A percentile compares a stretch with the other conserved stretches of the same genome.
These are phyloP conservation scores for Dioszegia hungarica DNA, from an alignment of 768 basidiomycete genomes.

Conservation along the genomic window DNA sequence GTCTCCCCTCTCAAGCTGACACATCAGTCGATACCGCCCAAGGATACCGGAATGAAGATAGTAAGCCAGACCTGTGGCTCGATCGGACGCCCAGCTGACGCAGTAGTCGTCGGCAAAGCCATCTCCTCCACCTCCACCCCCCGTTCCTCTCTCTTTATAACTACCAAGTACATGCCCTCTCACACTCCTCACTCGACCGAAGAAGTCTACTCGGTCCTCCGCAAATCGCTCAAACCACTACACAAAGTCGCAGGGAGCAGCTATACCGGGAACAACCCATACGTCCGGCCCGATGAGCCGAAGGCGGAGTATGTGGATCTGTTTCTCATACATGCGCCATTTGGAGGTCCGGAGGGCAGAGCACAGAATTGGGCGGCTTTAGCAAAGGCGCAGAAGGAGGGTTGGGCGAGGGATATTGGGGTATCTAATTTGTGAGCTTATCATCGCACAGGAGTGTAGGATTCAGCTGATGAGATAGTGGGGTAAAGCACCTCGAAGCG, in stretches of 20 bases:
- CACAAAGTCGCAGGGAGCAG: constrained; percentile 9
- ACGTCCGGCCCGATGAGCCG: constrained; percentile 7
- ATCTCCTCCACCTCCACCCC: constrained; percentile 8
- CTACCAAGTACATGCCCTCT: constrained; percentile 34
- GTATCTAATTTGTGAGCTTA: constrained; percentile 45
- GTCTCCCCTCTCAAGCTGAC: neutral
- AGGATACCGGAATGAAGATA: constrained; percentile 35
- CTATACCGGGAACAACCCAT: neutral
- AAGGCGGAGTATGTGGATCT: constrained; percentile 41
- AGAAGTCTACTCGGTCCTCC: constrained; percentile 3
- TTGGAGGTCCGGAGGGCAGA: constrained; percentile 39
- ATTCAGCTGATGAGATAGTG: constrained; percentile 15
- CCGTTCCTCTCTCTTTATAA: constrained; percentile 31
- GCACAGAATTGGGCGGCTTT: constrained; percentile 37
- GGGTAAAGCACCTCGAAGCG: constrained; percentile 41
- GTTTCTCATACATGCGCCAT: constrained; percentile 46
- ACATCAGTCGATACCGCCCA: constrained; percentile 29
- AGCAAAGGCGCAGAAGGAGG: constrained; percentile 33
- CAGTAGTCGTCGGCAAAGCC: constrained; percentile 29
- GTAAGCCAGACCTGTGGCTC: constrained; percentile 14
- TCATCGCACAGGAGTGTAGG: neutral
- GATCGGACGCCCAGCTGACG: neutral
- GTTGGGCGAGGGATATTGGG: constrained; percentile 44
- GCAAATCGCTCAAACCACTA: constrained; percentile 14
- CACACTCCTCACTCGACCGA: neutral